Percentiles rank a stretch among this genome's conserved stretches.
phyloP scores from a whole-genome alignment of 306 rosid species.

The Ammopiptanthus mongolicus region DNA sequence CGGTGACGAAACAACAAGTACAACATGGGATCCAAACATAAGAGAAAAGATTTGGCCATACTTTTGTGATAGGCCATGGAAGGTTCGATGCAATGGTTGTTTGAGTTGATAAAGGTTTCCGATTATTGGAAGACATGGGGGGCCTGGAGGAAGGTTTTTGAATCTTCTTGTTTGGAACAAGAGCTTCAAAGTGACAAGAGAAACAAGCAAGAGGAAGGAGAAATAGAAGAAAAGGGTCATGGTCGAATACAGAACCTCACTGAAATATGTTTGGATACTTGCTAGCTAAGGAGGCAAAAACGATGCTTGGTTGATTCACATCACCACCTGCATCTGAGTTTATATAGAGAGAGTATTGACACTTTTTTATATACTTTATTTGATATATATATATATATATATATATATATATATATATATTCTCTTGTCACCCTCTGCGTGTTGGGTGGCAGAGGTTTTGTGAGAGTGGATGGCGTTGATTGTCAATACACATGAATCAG shows the following conservation, averaged over 20 bases:
- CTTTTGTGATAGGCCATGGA: constrained; percentile 28
- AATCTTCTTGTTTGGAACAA: not conserved
- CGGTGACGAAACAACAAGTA: constrained; percentile 37
- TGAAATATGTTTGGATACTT: not conserved
- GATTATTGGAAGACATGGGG: constrained; percentile 41
- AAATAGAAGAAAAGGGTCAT: not conserved
- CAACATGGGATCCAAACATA: constrained; percentile 27
- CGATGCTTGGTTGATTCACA: not conserved
- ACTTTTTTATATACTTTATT: no score
- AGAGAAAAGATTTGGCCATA: constrained; percentile 36
- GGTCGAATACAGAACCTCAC: not conserved
- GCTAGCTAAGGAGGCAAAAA: not conserved
- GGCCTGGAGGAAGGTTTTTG: constrained; percentile 52
- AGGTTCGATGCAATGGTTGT: constrained; percentile 30
- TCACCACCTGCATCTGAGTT: not conserved
- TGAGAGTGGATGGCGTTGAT: no score
- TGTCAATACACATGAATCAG: no score
- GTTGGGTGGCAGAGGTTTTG: no score
- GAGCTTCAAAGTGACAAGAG: constrained; percentile 17
- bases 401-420: no score
- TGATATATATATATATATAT: no score
- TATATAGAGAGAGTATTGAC: no score
- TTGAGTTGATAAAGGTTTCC: constrained; percentile 57
- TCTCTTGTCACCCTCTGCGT: no score
- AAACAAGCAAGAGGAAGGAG: not conserved